Evolutionary conservation across 805 yeast genomes (phyloP), one percentile per base, ranked within the genome.

Genomic region (Lipomyces lipofer): DNA sequence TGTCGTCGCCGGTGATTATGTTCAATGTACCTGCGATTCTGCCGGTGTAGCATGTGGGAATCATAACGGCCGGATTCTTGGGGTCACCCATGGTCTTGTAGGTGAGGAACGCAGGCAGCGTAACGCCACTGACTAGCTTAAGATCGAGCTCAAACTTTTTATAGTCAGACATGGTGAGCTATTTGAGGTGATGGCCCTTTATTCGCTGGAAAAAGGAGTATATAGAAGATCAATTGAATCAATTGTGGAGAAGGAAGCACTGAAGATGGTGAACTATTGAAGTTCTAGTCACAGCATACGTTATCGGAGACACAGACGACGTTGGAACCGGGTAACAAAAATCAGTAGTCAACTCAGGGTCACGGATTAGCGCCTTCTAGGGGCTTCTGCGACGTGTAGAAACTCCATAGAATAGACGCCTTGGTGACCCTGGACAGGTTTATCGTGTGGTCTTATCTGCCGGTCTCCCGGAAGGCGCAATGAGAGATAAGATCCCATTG

Each of bases 21-120:
- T 47, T 51, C 54, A 36, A 43, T 17, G 60, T 58, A 24, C 43
- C 58, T 19, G 44, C 46, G 52, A 58, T 56, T 17, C 57, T 54
- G 24, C 62, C 62, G 38, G 60, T 56, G 58, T 58, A 58, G 49
- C 62, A 58, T 13, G 60, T 54, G 36, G 62, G 62, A 25, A 56
- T 51, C 36, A 58, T 30, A 21, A 58, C 50, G n/a, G 61, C 62
- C 22, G 62, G 62, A 51, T 56, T 56, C 52, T 47, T 52, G 44
- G 60, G 56, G 30, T 55, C 59, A 22, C 62, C 62, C 28, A 51
- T 43, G 45, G 62, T 58, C 54, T 57, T 56, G 60, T 58, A 58
- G 44, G 48, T 52, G 38, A 56, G 52, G 52, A 56, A 51, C 22
- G 55, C 46, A 10, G 60, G 62, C 2, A 58, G 47, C 12, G 61